A percentile compares a stretch with the other conserved stretches of the same genome.
Evolutionary conservation across 371 early-diverging fungal genomes (phyloP).

Genomic region (Apophysomyces variabilis): DNA sequence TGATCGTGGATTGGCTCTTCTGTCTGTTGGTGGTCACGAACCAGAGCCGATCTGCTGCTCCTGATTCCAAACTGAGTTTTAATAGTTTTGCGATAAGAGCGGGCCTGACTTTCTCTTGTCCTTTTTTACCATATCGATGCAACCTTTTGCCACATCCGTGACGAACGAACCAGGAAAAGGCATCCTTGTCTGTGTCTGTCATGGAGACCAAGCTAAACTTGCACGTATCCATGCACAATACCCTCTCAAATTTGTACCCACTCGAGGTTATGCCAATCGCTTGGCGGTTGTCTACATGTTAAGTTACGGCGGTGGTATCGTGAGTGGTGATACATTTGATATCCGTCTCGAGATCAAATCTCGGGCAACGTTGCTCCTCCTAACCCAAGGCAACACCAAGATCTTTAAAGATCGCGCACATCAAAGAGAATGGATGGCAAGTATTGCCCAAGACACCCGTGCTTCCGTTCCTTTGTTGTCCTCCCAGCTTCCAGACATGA

Average conservation of each 20-base stretch:
- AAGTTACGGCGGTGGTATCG: slow-evolving; percentile 80
- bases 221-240: slow-evolving; percentile 53
- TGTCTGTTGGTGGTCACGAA: no score
- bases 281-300: slow-evolving; percentile 60
- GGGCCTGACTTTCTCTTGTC: slow-evolving; percentile 6
- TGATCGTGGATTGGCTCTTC: no score
- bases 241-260: slow-evolving; percentile 54
- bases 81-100: neutral
- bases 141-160: slow-evolving; percentile 24
- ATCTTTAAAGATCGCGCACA: slow-evolving; percentile 59
- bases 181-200: slow-evolving; percentile 38
- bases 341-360: slow-evolving; percentile 51
- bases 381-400: slow-evolving; percentile 83
- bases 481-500: neutral
- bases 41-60: no score
- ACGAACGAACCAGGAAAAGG: slow-evolving; percentile 44
- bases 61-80: no score
- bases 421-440: slow-evolving; percentile 30
- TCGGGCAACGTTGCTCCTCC: slow-evolving; percentile 60
- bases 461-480: slow-evolving; percentile 21
- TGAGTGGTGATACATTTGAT: slow-evolving; percentile 70
- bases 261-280: slow-evolving; percentile 41
- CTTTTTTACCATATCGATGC: slow-evolving; percentile 7
- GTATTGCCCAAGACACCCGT: slow-evolving; percentile 15
- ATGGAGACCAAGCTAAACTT: slow-evolving; percentile 36